phyloP scores from a whole-genome alignment of 2,329 filamentous ascomycete species.

The Neonectria ditissima region DNA sequence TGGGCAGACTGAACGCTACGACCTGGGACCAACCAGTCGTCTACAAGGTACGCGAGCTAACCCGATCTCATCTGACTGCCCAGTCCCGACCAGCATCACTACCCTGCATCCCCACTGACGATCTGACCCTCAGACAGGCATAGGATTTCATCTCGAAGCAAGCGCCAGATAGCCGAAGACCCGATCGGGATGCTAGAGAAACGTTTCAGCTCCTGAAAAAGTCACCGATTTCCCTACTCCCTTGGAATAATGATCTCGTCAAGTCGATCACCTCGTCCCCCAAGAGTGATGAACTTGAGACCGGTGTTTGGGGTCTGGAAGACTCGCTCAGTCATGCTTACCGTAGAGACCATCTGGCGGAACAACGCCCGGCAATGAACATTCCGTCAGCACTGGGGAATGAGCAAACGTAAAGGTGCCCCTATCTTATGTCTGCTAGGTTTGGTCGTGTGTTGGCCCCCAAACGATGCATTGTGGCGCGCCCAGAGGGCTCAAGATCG shows the following conservation, averaged over 20 bases:
- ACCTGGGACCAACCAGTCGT: too few species aligned
- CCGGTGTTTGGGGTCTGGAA: too few species aligned
- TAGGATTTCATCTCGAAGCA: not conserved
- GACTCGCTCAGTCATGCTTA: not conserved
- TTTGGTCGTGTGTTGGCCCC: not conserved
- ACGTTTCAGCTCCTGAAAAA: too few species aligned
- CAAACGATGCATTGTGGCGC: not conserved
- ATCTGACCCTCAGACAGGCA: not conserved
- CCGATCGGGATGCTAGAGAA: not conserved
- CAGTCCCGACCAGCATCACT: not conserved
- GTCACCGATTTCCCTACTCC: not conserved
- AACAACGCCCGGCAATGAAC: not conserved
- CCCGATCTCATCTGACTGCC: not conserved
- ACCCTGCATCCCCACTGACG: not conserved
- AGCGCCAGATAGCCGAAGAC: not conserved
- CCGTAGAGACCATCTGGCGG: not conserved
- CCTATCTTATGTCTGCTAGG: not conserved
- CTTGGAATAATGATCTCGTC: not conserved
- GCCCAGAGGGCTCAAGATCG: not conserved
- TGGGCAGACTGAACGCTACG: too few species aligned
- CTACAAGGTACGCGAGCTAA: too few species aligned
- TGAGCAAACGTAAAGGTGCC: not conserved
- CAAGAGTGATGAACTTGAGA: too few species aligned
- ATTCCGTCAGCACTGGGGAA: not conserved
- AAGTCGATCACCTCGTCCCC: too few species aligned